These are phyloP conservation scores for Massarina eburnea DNA, from an alignment of 2,329 filamentous ascomycete genomes.

Conservation along the genomic window DNA sequence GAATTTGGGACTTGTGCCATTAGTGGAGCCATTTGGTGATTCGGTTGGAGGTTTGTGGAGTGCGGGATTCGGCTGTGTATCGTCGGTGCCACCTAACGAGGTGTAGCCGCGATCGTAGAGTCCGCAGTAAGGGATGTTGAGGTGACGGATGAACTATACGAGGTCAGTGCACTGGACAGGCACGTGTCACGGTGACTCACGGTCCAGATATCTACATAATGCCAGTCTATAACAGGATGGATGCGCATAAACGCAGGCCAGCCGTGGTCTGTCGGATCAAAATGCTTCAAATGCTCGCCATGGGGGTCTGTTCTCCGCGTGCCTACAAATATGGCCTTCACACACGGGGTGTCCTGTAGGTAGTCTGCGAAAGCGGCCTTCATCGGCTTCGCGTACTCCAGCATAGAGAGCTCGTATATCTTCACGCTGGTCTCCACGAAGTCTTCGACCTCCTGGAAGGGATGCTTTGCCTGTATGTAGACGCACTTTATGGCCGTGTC, in stretches of 20 bases:
- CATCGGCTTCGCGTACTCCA: slow-evolving; percentile 77
- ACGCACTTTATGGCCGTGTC: slow-evolving; percentile 68
- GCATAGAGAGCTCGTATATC: slow-evolving; percentile 74
- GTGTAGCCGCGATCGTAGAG: slow-evolving; percentile 91
- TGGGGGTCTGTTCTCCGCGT: slow-evolving; percentile 92
- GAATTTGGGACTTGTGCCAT: slow-evolving; percentile 28
- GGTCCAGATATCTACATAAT: slow-evolving; percentile 91
- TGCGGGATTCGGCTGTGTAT: slow-evolving; percentile 87
- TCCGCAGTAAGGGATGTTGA: slow-evolving; percentile 79
- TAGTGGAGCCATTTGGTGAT: slow-evolving; percentile 15
- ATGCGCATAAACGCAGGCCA: slow-evolving; percentile 94
- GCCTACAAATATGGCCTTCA: slow-evolving; percentile 83
- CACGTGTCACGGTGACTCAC: slow-evolving; percentile 55
- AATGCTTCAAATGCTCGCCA: slow-evolving; percentile 74
- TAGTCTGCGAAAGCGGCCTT: slow-evolving; percentile 79
- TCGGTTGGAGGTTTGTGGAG: slow-evolving; percentile 28
- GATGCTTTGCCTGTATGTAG: slow-evolving; percentile 83
- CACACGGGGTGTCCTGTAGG: slow-evolving; percentile 61
- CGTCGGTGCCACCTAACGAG: slow-evolving; percentile 82
- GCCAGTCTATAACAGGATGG: slow-evolving; percentile 97
- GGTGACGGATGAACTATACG: slow-evolving; percentile 71
- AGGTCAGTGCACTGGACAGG: background rate
- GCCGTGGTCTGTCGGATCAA: slow-evolving; percentile 82
- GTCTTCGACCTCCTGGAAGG: slow-evolving; percentile 81
- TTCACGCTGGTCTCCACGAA: slow-evolving; percentile 72